Percentiles rank a stretch among this genome's conserved stretches.
phyloP scores from a whole-genome alignment of 371 early-diverging fungal species.

The Vairimorpha ceranae region DNA sequence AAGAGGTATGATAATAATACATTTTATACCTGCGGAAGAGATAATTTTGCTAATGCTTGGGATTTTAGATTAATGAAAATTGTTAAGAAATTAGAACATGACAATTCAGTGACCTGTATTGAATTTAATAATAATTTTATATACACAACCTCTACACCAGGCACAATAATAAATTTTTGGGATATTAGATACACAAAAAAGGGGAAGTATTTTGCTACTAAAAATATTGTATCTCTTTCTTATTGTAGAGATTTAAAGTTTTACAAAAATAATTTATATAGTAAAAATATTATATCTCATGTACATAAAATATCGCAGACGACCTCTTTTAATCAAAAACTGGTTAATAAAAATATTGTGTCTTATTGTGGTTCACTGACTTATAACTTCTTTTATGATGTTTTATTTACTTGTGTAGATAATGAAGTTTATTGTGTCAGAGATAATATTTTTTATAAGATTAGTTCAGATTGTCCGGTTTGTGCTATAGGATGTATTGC shows the following conservation, averaged over 20 bases:
- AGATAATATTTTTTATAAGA: neutral
- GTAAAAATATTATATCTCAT: neutral
- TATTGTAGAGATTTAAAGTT: neutral
- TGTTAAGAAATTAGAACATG: neutral
- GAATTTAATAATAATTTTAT: conserved; percentile 9
- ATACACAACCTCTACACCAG: conserved; percentile 22
- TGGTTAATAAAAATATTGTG: neutral
- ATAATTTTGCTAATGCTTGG: neutral
- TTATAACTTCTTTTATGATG: neutral
- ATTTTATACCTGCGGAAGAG: neutral
- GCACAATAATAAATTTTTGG: conserved; percentile 13
- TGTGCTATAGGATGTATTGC: neutral
- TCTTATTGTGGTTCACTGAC: neutral
- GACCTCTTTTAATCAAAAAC: neutral
- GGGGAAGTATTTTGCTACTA: neutral
- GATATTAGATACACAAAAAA: conserved; percentile 18
- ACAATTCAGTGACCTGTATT: neutral
- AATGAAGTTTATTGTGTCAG: neutral
- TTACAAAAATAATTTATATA: neutral
- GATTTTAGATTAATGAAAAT: neutral
- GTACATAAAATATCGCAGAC: conserved; percentile 5
- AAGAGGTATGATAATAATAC: neutral
- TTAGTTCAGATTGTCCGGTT: neutral
- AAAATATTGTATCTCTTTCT: neutral
- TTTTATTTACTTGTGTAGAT: neutral